These are phyloP conservation scores for Cyathus striatus DNA, from an alignment of 768 basidiomycete genomes.

Conservation along the genomic window DNA sequence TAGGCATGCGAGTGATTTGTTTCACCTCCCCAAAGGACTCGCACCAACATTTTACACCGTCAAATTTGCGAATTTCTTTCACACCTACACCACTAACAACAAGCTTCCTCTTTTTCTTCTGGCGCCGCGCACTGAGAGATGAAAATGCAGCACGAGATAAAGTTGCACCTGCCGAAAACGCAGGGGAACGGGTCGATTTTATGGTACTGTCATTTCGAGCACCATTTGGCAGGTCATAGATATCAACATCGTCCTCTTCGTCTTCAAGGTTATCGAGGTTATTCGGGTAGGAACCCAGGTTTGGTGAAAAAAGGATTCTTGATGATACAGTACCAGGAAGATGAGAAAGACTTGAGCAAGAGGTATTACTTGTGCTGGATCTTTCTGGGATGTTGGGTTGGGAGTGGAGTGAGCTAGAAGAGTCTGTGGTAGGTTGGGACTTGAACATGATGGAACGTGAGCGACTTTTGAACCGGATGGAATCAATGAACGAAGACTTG, in stretches of 20 bases:
- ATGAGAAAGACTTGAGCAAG: not conserved
- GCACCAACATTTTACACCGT: conserved; percentile 71
- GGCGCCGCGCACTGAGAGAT: conserved; percentile 32
- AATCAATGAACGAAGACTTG: conserved; percentile 33
- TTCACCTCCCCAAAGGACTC: conserved; percentile 77
- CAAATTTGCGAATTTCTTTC: conserved; percentile 57
- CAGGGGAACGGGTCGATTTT: conserved; percentile 22
- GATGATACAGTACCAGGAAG: conserved; percentile 6
- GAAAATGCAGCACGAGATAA: conserved; percentile 31
- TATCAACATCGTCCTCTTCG: conserved; percentile 22
- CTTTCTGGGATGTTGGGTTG: conserved; percentile 13
- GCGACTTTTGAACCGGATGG: conserved; percentile 27
- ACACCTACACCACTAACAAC: conserved; percentile 65
- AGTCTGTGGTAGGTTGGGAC: conserved; percentile 16
- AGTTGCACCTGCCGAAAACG: conserved; percentile 25
- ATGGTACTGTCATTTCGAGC: conserved; percentile 5
- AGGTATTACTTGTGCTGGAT: conserved; percentile 12
- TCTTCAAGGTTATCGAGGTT: conserved; percentile 10
- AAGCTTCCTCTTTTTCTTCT: conserved; percentile 58
- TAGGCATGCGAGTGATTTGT: conserved; percentile 68
- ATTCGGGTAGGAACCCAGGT: conserved; percentile 7
- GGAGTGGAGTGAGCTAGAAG: conserved; percentile 25
- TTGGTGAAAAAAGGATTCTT: conserved; percentile 12
- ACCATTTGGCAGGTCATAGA: conserved; percentile 9
- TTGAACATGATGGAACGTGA: conserved; percentile 27